Conservation (phyloP, 805 yeast genomes). For the Tetrapisispora fleetii region DNA sequence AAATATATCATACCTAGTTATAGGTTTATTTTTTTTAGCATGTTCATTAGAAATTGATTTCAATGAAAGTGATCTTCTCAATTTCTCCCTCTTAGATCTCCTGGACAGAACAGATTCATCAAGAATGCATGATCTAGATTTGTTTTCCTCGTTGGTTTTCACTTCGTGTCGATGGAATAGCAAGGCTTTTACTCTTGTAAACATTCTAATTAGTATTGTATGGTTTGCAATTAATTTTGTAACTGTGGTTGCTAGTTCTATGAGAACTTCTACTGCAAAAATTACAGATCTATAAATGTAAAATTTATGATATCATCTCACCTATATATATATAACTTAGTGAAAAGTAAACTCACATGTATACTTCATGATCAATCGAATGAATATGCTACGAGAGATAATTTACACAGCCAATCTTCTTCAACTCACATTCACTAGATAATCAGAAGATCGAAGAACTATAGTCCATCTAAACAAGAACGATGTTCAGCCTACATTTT, state of each 20-base stretch:
- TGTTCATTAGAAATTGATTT: neutral
- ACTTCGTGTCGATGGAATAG: neutral
- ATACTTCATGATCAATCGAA: too few relatives aligned
- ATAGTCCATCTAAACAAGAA: too few relatives aligned
- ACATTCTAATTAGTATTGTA: neutral
- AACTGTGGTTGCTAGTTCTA: neutral
- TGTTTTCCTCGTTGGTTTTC: neutral
- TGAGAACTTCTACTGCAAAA: neutral
- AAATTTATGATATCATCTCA: too few relatives aligned
- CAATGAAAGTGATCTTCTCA: neutral
- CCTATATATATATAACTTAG: neutral
- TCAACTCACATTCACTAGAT: too few relatives aligned
- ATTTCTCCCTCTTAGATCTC: neutral
- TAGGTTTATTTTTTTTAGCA: neutral
- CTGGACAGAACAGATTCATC: neutral
- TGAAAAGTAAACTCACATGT: too few relatives aligned
- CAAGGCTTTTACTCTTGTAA: neutral
- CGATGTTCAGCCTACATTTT: too few relatives aligned
- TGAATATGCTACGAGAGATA: too few relatives aligned
- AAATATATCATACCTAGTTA: conserved; percentile 2
- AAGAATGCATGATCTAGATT: neutral
- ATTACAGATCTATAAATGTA: too few relatives aligned
- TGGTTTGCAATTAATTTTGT: neutral
- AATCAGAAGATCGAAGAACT: too few relatives aligned
- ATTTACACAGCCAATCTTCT: too few relatives aligned